Base-by-base conservation (phyloP, 179 eudicot species). In the Beta lomatogona region DNA sequence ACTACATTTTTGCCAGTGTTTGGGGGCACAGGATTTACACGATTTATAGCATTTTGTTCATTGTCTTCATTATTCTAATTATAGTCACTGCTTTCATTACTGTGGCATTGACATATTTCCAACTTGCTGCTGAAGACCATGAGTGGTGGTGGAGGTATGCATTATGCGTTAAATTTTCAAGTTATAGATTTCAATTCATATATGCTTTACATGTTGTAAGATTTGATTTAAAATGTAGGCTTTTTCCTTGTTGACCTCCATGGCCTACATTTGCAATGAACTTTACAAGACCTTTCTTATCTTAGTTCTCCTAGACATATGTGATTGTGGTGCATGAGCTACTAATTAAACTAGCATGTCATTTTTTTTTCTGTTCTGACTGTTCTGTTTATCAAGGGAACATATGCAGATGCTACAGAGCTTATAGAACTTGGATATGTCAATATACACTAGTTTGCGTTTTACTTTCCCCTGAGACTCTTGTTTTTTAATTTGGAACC, bases 71-170 rank as follows among this genome's bases (percentile, higher is more conserved):
- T 52, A 85, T 87, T 57, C 76, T 87, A 77, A 82, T 87, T 53
- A 85, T 87, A 22, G 87, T 87, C 78, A 87, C 89, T 22, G 89
- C 89, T 79, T 85, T 87, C 84, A 85, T 87, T 60, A 87, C 89
- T n/a, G 89, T 87, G 77, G 87, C 87, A 72, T 75, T 87, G 86
- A 87, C 89, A 22, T 87, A 87, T 77, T 87, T 87, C 82, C 89
- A 87, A 80, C 87, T 87, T 70, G 89, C 87, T 80, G 89, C 89
- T 73, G 89, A 87, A 77, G 87, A 87, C 80, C 89, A 87, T 65
- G 86, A 87, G 71, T 87, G 89, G 87, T 87, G 89, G 89, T 87
- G 89, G 89, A 87, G 89, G 89, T 87, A 87, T 77, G 87, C 15
- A 16, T 31, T 18, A 3, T 73, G 60, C 36, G 1, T 46, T 57